Percentiles rank a stretch among this genome's conserved stretches.
Conservation (phyloP, 1,284 basidiomycete genomes). For the Meira nashicola region DNA sequence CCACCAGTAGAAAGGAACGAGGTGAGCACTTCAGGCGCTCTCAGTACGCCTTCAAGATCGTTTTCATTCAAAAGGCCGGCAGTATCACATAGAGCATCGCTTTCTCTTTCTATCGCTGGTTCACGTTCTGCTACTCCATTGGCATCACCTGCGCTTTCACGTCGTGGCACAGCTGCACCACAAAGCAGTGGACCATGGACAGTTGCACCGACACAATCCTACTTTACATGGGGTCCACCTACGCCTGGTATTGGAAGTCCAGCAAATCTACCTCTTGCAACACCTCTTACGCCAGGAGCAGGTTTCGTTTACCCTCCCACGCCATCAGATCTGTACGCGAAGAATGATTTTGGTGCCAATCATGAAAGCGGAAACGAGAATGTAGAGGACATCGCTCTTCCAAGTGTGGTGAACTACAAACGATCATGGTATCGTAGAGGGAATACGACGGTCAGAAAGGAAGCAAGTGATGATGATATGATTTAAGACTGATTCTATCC, state of each 20-base stretch:
- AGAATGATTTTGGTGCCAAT: background rate
- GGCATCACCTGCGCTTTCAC: background rate
- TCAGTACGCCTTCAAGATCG: background rate
- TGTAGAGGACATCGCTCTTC: background rate
- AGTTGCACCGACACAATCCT: background rate
- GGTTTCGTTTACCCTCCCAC: conserved; percentile 3
- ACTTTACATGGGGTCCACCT: background rate
- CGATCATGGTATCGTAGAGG: background rate
- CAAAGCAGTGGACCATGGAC: background rate
- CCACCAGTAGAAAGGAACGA: background rate
- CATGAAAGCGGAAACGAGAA: background rate
- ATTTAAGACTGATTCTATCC: too few relatives aligned
- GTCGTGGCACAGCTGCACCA: background rate
- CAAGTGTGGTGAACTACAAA: background rate
- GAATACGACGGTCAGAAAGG: too few relatives aligned
- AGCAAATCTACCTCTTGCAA: conserved; percentile 1
- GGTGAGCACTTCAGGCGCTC: too few relatives aligned
- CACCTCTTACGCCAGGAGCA: conserved; percentile 3
- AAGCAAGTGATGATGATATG: too few relatives aligned
- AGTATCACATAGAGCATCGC: background rate
- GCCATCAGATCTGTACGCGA: background rate
- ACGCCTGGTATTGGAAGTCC: background rate
- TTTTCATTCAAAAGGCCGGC: background rate
- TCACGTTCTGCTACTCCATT: background rate
- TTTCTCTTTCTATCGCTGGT: background rate